A percentile compares a stretch with the other conserved stretches of the same genome.
phyloP scores from a whole-genome alignment of 1,284 basidiomycete species.

The Austroboletus novae-zelandiae region DNA sequence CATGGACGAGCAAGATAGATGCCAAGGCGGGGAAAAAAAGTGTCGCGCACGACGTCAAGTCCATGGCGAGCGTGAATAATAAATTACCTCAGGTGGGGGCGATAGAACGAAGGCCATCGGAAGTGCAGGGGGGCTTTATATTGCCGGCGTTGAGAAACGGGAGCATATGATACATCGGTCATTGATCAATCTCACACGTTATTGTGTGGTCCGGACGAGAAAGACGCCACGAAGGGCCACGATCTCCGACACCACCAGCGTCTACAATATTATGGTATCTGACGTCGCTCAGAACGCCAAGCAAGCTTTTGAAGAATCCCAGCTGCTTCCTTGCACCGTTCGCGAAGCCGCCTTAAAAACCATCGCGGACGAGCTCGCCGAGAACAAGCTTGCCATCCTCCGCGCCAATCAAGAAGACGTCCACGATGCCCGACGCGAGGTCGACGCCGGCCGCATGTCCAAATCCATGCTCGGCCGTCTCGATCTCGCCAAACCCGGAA shows the following conservation, averaged over 20 bases:
- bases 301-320: conserved; percentile 80
- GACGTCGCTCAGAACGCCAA: conserved; percentile 76
- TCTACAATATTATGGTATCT: too few relatives aligned
- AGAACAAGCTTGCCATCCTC: conserved; percentile 66
- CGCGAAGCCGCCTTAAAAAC: conserved; percentile 70
- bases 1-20: conserved; percentile 12
- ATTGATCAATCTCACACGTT: neutral
- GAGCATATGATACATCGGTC: too few relatives aligned
- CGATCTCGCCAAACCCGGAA: conserved; percentile 82
- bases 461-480: conserved; percentile 81
- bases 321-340: conserved; percentile 67
- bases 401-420: conserved; percentile 81
- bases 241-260: too few relatives aligned
- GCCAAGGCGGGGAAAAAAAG: conserved; percentile 4
- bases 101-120: neutral
- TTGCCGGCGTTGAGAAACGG: too few relatives aligned
- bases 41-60: conserved; percentile 10
- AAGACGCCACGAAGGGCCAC: too few relatives aligned
- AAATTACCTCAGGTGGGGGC: neutral
- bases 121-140: conserved; percentile 7
- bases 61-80: conserved; percentile 15
- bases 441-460: conserved; percentile 82
- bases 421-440: conserved; percentile 76
- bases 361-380: conserved; percentile 66
- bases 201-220: neutral